A percentile compares a stretch with the other conserved stretches of the same genome.
These are phyloP conservation scores for Eleusine indica DNA, from an alignment of 176 grass and related monocot species.

Conservation along the genomic window DNA sequence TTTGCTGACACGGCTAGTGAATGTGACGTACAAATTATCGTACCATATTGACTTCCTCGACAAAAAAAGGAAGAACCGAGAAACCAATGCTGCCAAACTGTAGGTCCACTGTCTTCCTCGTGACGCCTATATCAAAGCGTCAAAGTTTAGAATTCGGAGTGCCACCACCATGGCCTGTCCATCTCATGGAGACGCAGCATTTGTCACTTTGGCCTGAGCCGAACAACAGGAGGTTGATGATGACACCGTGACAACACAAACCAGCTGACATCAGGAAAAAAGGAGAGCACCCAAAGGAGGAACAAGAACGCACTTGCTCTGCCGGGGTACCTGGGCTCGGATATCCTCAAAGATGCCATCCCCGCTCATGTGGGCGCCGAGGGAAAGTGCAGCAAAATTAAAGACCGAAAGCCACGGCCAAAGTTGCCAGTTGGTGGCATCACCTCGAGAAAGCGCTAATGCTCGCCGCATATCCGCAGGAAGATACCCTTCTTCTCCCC, in stretches of 20 bases:
- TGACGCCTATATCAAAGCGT: not conserved
- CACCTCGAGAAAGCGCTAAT: slow-evolving; percentile 47
- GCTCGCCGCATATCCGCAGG: slow-evolving; percentile 68
- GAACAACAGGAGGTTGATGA: slow-evolving; percentile 12
- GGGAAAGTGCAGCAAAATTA: slow-evolving; percentile 34
- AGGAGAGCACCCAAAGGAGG: slow-evolving; percentile 26
- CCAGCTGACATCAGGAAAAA: not conserved
- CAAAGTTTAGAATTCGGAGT: not conserved
- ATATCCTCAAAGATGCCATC: slow-evolving; percentile 63
- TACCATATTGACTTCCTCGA: not conserved
- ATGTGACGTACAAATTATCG: not conserved
- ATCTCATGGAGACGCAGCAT: not conserved
- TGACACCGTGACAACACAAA: slow-evolving; percentile 43
- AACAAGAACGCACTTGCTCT: slow-evolving; percentile 17
- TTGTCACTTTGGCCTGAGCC: not conserved
- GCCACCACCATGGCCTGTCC: not conserved
- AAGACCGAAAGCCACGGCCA: slow-evolving; percentile 39
- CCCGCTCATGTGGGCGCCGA: slow-evolving; percentile 33
- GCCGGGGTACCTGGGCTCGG: slow-evolving; percentile 36
- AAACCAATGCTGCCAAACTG: not conserved
- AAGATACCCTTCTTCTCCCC: slow-evolving; percentile 42
- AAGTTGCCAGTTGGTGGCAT: slow-evolving; percentile 56
- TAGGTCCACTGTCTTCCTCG: not conserved
- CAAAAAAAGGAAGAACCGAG: not conserved
- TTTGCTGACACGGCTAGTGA: too few species aligned